Conservation (phyloP, 192 early-diverging fungal species). For the Lobosporangium transversale region DNA sequence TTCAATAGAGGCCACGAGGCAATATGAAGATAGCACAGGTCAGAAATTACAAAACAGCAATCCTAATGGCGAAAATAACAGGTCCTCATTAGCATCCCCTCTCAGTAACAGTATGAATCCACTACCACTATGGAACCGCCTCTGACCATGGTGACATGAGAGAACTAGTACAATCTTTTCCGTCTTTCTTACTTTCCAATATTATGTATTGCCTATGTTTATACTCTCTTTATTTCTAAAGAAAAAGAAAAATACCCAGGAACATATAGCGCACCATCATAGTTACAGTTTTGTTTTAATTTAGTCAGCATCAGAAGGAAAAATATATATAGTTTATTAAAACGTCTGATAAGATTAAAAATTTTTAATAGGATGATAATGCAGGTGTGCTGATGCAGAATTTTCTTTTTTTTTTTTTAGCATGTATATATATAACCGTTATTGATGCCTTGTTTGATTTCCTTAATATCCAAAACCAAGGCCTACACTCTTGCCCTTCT, state of each 20-base stretch:
- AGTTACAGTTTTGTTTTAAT: neutral
- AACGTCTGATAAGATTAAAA: too few relatives aligned
- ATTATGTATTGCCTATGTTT: neutral
- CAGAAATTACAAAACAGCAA: neutral
- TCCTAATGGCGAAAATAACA: neutral
- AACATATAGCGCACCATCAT: too few relatives aligned
- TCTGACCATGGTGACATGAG: slow-evolving; percentile 9
- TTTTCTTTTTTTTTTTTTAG: too few relatives aligned
- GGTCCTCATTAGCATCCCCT: neutral
- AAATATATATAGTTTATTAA: neutral
- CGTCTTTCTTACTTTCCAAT: neutral
- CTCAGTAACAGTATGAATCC: slow-evolving; percentile 1
- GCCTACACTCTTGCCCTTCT: slow-evolving; percentile 60
- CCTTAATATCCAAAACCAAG: slow-evolving; percentile 59
- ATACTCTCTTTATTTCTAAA: too few relatives aligned
- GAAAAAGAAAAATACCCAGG: too few relatives aligned
- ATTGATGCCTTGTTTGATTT: too few relatives aligned
- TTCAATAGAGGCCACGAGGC: slow-evolving; percentile 15
- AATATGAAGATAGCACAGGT: neutral
- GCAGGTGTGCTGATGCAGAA: too few relatives aligned
- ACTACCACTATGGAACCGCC: slow-evolving; percentile 3
- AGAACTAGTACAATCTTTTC: neutral
- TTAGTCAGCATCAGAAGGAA: neutral
- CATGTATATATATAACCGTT: too few relatives aligned
- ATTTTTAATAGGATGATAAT: too few relatives aligned